Percentiles rank a stretch among this genome's conserved stretches.
Conservation (phyloP, 2,329 filamentous ascomycete species). For the Dothistroma pini region DNA sequence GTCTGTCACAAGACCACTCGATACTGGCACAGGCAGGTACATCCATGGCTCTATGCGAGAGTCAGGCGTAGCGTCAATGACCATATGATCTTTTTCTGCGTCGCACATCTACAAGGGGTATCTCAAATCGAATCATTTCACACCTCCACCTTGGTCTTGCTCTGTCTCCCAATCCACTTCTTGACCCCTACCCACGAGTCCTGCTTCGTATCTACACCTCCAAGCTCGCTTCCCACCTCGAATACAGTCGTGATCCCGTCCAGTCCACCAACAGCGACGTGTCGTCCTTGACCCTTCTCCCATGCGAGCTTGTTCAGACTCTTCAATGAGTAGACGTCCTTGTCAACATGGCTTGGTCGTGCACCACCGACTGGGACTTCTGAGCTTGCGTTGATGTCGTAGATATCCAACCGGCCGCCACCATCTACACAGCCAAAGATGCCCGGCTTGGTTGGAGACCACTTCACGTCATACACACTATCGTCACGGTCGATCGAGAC, state of each 20-base stretch:
- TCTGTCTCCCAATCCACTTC: constrained; percentile 66
- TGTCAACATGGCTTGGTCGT: constrained; percentile 37
- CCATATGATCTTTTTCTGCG: background rate
- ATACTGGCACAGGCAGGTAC: too few relatives aligned
- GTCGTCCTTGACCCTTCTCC: constrained; percentile 84
- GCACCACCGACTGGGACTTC: constrained; percentile 86
- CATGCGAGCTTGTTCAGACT: constrained; percentile 93
- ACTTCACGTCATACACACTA: constrained; percentile 91
- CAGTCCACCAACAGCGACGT: constrained; percentile 84
- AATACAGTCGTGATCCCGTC: constrained; percentile 90
- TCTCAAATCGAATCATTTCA: constrained; percentile 6
- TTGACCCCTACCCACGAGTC: constrained; percentile 96
- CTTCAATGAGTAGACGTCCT: constrained; percentile 49
- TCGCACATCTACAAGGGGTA: background rate
- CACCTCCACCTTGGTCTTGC: constrained; percentile 25
- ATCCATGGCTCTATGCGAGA: too few relatives aligned
- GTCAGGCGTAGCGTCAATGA: too few relatives aligned
- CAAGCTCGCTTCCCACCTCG: constrained; percentile 78
- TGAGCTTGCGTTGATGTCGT: constrained; percentile 88
- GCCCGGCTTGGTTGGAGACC: constrained; percentile 90
- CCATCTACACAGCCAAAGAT: constrained; percentile 95
- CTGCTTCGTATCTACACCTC: constrained; percentile 73
- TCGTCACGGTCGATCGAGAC: constrained; percentile 92
- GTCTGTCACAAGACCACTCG: background rate
- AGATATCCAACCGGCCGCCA: constrained; percentile 85